Percentiles rank a stretch among this genome's conserved stretches.
These are phyloP conservation scores for Lipomyces lipofer DNA, from an alignment of 805 yeast genomes.

Conservation along the genomic window DNA sequence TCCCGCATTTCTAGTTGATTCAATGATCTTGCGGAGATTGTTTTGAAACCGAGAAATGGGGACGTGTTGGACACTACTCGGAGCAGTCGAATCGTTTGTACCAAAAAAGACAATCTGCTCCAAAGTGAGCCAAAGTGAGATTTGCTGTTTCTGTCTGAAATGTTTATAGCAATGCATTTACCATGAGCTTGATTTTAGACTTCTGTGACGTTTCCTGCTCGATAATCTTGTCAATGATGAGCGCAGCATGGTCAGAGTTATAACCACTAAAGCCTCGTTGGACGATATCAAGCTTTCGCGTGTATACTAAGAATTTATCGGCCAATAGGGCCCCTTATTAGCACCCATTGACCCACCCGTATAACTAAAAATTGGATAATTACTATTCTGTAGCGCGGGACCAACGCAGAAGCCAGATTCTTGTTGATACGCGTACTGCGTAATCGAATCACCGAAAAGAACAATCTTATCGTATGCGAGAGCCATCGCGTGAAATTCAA, in stretches of 20 bases:
- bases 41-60: constrained; percentile 49
- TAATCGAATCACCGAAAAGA: constrained; percentile 71
- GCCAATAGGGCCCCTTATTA: too few relatives aligned
- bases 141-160: too few relatives aligned
- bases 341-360: too few relatives aligned
- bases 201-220: constrained; percentile 47
- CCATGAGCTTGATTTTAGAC: constrained; percentile 39
- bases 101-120: constrained; percentile 70
- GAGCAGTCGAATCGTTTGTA: constrained; percentile 67
- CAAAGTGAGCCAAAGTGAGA: constrained; percentile 1
- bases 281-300: constrained; percentile 64
- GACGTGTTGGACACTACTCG: constrained; percentile 49
- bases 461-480: constrained; percentile 47
- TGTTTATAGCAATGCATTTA: too few relatives aligned
- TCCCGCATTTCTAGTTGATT: constrained; percentile 36
- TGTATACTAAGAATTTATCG: constrained; percentile 39
- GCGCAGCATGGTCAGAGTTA: constrained; percentile 60
- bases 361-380: neutral
- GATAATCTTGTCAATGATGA: constrained; percentile 53
- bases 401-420: constrained; percentile 49
- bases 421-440: constrained; percentile 53
- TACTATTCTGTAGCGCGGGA: constrained; percentile 48
- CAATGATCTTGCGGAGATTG: constrained; percentile 54
- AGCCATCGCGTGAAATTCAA: too few relatives aligned
- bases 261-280: constrained; percentile 80